Base-by-base conservation (phyloP, 179 eudicot species). In the Nepenthes alata region DNA sequence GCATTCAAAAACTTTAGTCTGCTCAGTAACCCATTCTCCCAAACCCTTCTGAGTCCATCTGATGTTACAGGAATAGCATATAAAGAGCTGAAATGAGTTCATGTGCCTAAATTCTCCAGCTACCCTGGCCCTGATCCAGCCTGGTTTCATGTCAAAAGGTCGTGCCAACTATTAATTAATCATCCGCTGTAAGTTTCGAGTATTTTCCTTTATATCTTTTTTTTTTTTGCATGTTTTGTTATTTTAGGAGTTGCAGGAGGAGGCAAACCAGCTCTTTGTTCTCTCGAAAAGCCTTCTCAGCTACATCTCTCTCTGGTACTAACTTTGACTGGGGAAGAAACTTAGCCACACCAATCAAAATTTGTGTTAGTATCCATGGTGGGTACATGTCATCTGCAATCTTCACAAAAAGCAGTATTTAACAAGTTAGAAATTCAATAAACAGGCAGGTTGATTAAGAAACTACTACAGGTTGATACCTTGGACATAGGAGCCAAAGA, bases 331-430 rank as follows among this genome's bases (percentile, higher is more conserved):
- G 81, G 55, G 98, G 98, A 57, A 93, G 73, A 58, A 84, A 58
- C 71, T 82, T 85, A 41, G 97, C 84, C 55, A 93, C 6, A 37
- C 86, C 74, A 56, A 80, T 80, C 57, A 93, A 77, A 61, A 90
- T 14, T 72, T 87, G 75, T 11, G 82, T 77, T 74, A 93, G 55
- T 45, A 81, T 49, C 82, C 80, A 75, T 56, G 97, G 83, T 10
- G 97, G 98, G 67, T 75, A 81, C 82, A 93, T 74, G 72, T 83
- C 91, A 79, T 87, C 97, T 75, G 98, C 90, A 73, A 93, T 89
- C 98, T 94, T 72, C 65, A 74, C 47, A 56, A 54, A 67, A 44
- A 15, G 37, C 58, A 48, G 50, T 13, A 38, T 60, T 25, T 13
- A 35, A 45, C 50, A 75, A 37, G 10, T 47, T 37, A 39, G 15